Evolutionary conservation across 106 monocot species (phyloP), one percentile per base, ranked within the genome.

Genomic region (Platanthera guangdongensis): DNA sequence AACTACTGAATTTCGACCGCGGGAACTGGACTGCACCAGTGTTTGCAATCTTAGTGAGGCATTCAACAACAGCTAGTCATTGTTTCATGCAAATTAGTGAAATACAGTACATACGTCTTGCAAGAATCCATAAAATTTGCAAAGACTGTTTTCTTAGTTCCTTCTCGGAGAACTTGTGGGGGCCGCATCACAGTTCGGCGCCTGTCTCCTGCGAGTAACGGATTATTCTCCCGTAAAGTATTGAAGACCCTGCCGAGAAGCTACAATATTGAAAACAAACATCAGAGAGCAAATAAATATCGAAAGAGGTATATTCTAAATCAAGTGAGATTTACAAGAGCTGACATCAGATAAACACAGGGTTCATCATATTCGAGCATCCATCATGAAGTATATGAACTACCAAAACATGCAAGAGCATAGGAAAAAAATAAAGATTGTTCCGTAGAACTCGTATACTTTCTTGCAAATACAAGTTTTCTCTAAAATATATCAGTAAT

Each of bases 121-220:
- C 97, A 97, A 7, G 89, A 74, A 59, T 91, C 91, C 97, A 97
- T 97, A 50, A 97, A 97, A 72, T 97, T 97, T 63, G 93, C 97
- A 86, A 97, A 97, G 25, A 94, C 91, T 0, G 89, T 97, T 84
- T 91, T 97, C 80, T 97, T 94, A 45, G 94, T 97, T 78, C 97
- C 97, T 85, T 97, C 97, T 71, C 94, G 84, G 74, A 94, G 89
- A 76, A 97, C 97, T 82, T 94, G 91, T 57, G 97, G 97, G 21
- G 97, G 97, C 82, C 91, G 89, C 93, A 97, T 91, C 10, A 92
- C 89, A 57, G 97, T 97, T 50, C 91, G 84, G 16, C 89, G 93
- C 76, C 94, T 82, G 64, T 97, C 94, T 65, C 97, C 97, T 47
- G 97, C 91, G 79, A 97, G 86, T 83, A 89, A 88, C 25, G 93